These are phyloP conservation scores for Filosporella fistucella DNA, from an alignment of 495 filamentous ascomycete genomes.

Conservation along the genomic window DNA sequence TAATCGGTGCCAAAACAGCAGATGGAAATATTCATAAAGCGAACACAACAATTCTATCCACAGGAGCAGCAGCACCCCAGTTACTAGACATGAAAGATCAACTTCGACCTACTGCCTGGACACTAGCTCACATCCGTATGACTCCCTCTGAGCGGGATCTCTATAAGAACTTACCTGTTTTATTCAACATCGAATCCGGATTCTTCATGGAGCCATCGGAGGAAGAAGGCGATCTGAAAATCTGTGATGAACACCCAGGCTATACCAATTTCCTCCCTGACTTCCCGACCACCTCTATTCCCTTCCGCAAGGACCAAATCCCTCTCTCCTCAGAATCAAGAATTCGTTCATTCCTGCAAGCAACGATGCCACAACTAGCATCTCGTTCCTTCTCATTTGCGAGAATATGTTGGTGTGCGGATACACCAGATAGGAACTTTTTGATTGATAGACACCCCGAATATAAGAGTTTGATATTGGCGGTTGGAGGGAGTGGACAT, in stretches of 20 bases:
- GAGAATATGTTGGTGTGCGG: conserved; percentile 50
- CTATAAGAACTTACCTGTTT: conserved; percentile 42
- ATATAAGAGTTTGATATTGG: conserved; percentile 37
- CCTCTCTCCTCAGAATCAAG: conserved; percentile 38
- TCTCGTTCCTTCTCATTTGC: conserved; percentile 42
- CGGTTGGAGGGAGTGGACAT: conserved; percentile 46
- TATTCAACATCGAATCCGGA: conserved; percentile 46
- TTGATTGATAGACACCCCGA: conserved; percentile 41
- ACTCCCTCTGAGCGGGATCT: conserved; percentile 35
- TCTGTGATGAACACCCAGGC: conserved; percentile 53
- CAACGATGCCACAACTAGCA: conserved; percentile 47
- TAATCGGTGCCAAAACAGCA: conserved; percentile 12
- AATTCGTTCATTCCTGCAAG: conserved; percentile 36
- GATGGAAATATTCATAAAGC: neutral
- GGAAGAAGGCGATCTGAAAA: conserved; percentile 46
- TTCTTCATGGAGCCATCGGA: conserved; percentile 55
- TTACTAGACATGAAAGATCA: conserved; percentile 49
- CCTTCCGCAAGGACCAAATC: conserved; percentile 45
- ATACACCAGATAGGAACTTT: conserved; percentile 47
- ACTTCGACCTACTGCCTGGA: conserved; percentile 51
- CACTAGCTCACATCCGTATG: conserved; percentile 45
- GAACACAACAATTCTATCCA: conserved; percentile 35
- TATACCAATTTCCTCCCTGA: conserved; percentile 40
- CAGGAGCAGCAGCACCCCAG: conserved; percentile 41
- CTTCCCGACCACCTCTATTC: conserved; percentile 29